Evolutionary conservation across 331 rosid species (phyloP), one percentile per base, ranked within the genome.

Genomic region (Acacia concinna): DNA sequence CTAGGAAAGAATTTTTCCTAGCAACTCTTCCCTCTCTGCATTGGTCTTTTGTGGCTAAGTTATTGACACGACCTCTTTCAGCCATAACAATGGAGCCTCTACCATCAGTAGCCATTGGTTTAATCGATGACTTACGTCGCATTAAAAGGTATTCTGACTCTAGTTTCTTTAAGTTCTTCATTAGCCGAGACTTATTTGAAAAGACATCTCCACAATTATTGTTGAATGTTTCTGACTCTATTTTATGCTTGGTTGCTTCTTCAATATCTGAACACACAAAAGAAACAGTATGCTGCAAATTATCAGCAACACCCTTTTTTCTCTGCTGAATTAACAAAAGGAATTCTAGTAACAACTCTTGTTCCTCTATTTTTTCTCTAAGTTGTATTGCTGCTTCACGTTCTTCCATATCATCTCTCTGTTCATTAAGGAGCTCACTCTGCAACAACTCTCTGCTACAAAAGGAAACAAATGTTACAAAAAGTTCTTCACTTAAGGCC

Each of bases 331-430:
- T 82, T 77, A 88, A 90, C 84, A 88, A 68, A 77, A 95, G 94
- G 75, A 93, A 95, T 81, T 95, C 97, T 59, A 91, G 90, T 81
- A 95, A 77, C 81, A 93, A 82, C 56, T 93, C 99, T 81, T 93
- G 90, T 85, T 95, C 97, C 81, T 90, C 94, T 78, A 93, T 81
- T 82, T 79, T 87, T 81, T 91, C 89, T 74, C 93, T 63, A 34
- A 95, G 97, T 77, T 92, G 88, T 79, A 91, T 79, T 8, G 96
- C 97, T 28, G 92, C 98, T 86, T 93, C 97, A 17, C 94, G 94
- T 74, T 95, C 94, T 86, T 86, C 93, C 74, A 90, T 78, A 41
- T 91, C 89, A 79, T 89, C 94, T 83, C 93, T 85, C 41, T 91
- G 92, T 79, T 95, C 94, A 69, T 85, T 90, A 60, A 93, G 96